A percentile compares a stretch with the other conserved stretches of the same genome.
phyloP scores from a whole-genome alignment of 208 protist genomes.

The Angomonas ambiguus region DNA sequence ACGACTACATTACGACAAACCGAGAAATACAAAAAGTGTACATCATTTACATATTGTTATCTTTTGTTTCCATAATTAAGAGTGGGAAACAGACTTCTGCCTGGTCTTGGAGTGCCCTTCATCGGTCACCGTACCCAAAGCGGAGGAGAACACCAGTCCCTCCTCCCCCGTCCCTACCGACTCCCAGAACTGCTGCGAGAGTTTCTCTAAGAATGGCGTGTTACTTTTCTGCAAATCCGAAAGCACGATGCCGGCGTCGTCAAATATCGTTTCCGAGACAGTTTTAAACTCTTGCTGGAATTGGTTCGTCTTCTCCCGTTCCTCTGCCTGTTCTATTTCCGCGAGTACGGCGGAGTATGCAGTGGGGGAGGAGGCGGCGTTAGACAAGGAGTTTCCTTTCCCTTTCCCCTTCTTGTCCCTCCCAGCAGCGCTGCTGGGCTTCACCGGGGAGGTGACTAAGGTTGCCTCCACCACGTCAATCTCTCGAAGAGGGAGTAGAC shows the following conservation, averaged over 20 bases:
- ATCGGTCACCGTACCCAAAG: not conserved
- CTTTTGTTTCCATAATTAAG: no score
- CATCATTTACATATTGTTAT: no score
- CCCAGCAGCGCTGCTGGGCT: not conserved
- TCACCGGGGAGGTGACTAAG: not conserved
- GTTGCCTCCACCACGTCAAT: conserved; percentile 14
- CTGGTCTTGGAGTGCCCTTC: not conserved
- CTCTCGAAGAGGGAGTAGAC: conserved; percentile 30
- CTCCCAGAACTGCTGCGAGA: not conserved
- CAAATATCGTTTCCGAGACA: not conserved
- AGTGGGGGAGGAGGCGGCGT: not conserved
- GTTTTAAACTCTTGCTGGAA: not conserved
- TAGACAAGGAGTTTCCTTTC: not conserved
- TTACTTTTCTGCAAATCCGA: not conserved
- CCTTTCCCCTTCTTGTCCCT: conserved; percentile 1
- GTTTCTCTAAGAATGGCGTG: not conserved
- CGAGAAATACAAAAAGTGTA: conserved; percentile 7
- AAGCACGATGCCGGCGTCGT: not conserved
- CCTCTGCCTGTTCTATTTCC: not conserved
- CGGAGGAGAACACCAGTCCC: not conserved
- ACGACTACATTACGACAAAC: conserved; percentile 2
- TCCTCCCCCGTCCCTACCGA: not conserved
- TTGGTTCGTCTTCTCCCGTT: not conserved
- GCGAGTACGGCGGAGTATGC: not conserved
- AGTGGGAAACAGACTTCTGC: conserved; percentile 4